Base-by-base conservation (phyloP, 306 rosid genomes). In the Acacia confusa region DNA sequence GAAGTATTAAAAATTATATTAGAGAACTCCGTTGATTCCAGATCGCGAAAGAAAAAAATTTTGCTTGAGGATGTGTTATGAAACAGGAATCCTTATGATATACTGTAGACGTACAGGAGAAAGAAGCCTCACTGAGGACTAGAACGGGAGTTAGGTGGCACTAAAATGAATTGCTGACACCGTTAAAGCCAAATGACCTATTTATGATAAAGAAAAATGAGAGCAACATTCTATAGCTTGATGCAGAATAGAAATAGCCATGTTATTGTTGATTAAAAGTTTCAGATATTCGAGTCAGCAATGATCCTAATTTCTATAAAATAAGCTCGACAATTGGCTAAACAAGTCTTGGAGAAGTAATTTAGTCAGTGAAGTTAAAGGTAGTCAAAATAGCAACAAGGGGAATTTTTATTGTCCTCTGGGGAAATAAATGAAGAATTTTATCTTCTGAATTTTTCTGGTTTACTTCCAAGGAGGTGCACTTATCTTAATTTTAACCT, bases 171-270 rank as follows among this genome's bases (percentile, higher is more conserved):
- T 70, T 55, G 47, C 69, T 44, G 16, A 40, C 44, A 77, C 43
- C 17, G 67, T 13, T 69, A 80, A 45, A 73, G 79, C 81, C 20
- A 76, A 70, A 52, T 60, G 28, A 30, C 70, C 64, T 22, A 81
- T 36, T 63, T 82, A 17, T 13, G 63, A 17, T 22, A 52, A 72
- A 72, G 78, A 40, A 53, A 68, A 72, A 57, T 47, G 27, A 72
- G 25, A 32, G 24, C 57, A 74, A 58, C 48, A 72, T 65, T 57
- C 65, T 50, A 70, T 13, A 22, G 36, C 28, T 70, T 41, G 74
- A 43, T 43, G 74, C 55, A 70, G 55, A 43, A 70, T 22, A 41
- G 11, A 41, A 41, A 20, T 40, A 43, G 0, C 7, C 20, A 22
- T 57, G 38, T 24, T 7, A 1, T 24, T 24, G 34, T 24, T 22